Evolutionary conservation across 495 filamentous ascomycete species (phyloP), one percentile per base, ranked within the genome.

Genomic region (Acidomyces sp.): DNA sequence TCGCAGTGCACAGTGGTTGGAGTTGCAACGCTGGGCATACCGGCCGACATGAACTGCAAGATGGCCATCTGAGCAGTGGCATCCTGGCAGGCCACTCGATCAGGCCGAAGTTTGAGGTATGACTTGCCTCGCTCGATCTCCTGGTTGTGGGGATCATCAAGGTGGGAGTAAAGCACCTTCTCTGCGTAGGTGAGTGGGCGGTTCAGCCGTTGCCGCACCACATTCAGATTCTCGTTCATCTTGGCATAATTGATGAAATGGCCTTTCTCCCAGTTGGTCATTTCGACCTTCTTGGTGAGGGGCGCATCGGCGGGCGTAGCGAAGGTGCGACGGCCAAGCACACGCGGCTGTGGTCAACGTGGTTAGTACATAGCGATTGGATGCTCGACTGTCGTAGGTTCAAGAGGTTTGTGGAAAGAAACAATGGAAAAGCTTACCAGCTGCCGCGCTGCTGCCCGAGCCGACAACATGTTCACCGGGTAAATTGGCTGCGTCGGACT

Each of bases 1-100:
- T 97, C 90, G 61, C 92, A 97, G 75, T 97, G 90, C 51, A 97
- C 92, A 19, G 90, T 97, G 49, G 84, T 80, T 28, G 90, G 90
- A 46, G 92, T 96, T 29, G 85, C 85, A 43, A 96, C 92, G 26
- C 80, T 79, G 45, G 83, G 80, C 80, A 97, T 84, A 59, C 86
- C 86, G 47, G 92, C 90, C 36, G 84, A 93, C 86, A 97, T 97
- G 72, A 97, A 97, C 70, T 97, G 90, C 34, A 97, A 74, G 56
- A 97, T 94, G 51, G 90, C 90, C 92, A 96, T 97, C 75, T 97
- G 90, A 46, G 90, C 90, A 20, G 92, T 97, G 53, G 90, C 90
- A 76, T 97, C 90, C 72, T 97, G 90, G 72, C 88, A 95, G 67
- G 92, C 92, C 54, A 97, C 92, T 64, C 90, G 83, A 62, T 97